These are phyloP conservation scores for Massarina eburnea DNA, from an alignment of 2,329 filamentous ascomycete genomes.

Conservation along the genomic window DNA sequence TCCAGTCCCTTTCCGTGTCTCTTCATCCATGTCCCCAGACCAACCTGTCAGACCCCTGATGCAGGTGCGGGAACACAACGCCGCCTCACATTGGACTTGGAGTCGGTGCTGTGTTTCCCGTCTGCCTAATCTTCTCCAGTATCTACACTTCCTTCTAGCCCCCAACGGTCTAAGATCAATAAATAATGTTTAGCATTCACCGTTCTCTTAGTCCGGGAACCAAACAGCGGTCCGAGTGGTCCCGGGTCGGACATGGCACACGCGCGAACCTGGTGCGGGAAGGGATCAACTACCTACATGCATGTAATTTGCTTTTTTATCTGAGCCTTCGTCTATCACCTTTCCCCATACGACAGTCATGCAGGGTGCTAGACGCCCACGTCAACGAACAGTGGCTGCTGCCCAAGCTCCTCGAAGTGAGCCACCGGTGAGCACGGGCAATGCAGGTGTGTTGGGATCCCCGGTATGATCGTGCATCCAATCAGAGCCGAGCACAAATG, in stretches of 20 bases:
- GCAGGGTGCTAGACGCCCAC: constrained; percentile 26
- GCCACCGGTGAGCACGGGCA: constrained; percentile 36
- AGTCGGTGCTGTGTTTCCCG: constrained; percentile 14
- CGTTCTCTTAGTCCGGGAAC: constrained; percentile 13
- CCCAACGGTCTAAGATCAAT: constrained; percentile 24
- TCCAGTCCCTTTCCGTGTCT: constrained; percentile 21
- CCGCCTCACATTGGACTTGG: constrained; percentile 12
- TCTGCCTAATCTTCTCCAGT: constrained; percentile 11
- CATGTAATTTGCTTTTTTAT: constrained; percentile 28
- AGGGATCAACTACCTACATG: constrained; percentile 24
- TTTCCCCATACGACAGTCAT: constrained; percentile 25
- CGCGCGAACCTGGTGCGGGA: constrained; percentile 14
- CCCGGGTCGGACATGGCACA: constrained; percentile 13
- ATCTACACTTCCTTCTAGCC: constrained; percentile 18
- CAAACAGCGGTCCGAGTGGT: constrained; percentile 14
- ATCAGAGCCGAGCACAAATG: not conserved
- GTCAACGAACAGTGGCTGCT: constrained; percentile 30
- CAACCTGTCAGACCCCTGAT: constrained; percentile 17
- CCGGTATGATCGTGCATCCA: constrained; percentile 9
- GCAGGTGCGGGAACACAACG: constrained; percentile 29
- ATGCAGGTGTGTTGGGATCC: constrained; percentile 4
- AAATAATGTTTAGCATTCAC: constrained; percentile 16
- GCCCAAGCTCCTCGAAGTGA: constrained; percentile 16
- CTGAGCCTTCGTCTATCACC: constrained; percentile 23
- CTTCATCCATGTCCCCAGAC: constrained; percentile 14